phyloP scores from a whole-genome alignment of 768 basidiomycete species.

The Suillus americanus region DNA sequence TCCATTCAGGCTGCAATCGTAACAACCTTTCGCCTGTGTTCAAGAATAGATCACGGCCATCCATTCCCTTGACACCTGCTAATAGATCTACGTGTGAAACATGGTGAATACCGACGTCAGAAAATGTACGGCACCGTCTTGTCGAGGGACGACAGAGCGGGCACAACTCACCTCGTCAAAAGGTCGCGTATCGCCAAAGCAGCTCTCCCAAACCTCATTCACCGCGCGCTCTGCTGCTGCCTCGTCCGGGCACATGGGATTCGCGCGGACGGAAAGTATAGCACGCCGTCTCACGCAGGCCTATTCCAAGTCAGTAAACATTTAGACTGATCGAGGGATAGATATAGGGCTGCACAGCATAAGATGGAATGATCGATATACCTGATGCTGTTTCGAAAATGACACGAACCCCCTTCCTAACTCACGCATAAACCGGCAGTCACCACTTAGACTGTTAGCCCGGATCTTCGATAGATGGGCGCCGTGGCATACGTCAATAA shows the following conservation, averaged over 20 bases:
- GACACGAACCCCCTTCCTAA: conserved; percentile 70
- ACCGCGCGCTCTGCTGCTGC: conserved; percentile 85
- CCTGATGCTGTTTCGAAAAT: conserved; percentile 95
- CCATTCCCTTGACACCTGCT: conserved; percentile 6
- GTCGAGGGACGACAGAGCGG: background rate
- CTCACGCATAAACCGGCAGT: conserved; percentile 87
- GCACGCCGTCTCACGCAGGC: conserved; percentile 90
- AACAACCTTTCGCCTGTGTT: background rate
- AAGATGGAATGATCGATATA: conserved; percentile 27
- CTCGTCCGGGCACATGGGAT: conserved; percentile 75
- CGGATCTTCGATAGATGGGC: conserved; percentile 66
- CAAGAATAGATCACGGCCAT: conserved; percentile 7
- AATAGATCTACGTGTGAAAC: conserved; percentile 34
- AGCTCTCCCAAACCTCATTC: conserved; percentile 97
- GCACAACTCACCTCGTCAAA: conserved; percentile 81
- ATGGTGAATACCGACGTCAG: conserved; percentile 5
- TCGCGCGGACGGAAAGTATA: conserved; percentile 73
- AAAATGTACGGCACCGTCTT: background rate
- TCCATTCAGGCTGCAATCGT: background rate
- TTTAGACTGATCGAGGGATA: conserved; percentile 5
- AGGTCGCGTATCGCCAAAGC: conserved; percentile 91
- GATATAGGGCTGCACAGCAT: conserved; percentile 12
- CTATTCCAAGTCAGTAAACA: conserved; percentile 38
- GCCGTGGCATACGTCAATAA: conserved; percentile 3
- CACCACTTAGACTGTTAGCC: conserved; percentile 90